Conservation (phyloP, 2,329 filamentous ascomycete species). For the Fusarium camptoceras region DNA sequence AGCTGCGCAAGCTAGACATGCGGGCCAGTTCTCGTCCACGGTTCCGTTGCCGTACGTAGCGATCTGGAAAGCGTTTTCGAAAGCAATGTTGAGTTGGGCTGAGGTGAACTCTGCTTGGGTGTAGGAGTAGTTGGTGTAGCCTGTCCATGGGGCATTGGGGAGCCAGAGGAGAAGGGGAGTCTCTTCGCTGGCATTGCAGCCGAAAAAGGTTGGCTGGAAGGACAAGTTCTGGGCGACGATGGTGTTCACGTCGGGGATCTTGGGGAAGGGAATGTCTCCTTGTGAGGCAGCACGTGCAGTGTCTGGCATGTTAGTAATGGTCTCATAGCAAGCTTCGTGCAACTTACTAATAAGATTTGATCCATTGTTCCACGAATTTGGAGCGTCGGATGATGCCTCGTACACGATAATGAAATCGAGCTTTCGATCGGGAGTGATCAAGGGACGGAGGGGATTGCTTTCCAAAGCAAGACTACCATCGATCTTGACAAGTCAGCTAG, state of each 20-base stretch:
- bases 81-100: conserved; percentile 38
- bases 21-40: conserved; percentile 75
- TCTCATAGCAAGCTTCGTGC: rapidly evolving
- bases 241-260: conserved; percentile 45
- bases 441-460: conserved; percentile 45
- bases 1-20: conserved; percentile 84
- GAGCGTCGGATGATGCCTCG: conserved; percentile 46
- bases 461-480: conserved; percentile 51
- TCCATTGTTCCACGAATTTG: conserved; percentile 46
- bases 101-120: conserved; percentile 41
- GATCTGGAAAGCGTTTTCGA: conserved; percentile 78
- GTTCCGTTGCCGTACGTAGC: conserved; percentile 84
- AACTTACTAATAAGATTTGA: conserved; percentile 44
- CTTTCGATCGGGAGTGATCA: conserved; percentile 46
- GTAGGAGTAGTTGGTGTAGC: conserved; percentile 46
- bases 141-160: conserved; percentile 48
- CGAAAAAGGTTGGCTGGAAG: conserved; percentile 47
- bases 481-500: conserved; percentile 20
- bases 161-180: conserved; percentile 47
- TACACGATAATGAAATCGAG: conserved; percentile 50
- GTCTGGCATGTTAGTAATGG: conserved; percentile 1
- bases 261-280: conserved; percentile 46
- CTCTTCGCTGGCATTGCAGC: conserved; percentile 38
- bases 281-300: conserved; percentile 35
- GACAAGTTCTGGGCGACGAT: conserved; percentile 44